A percentile compares a stretch with the other conserved stretches of the same genome.
Conservation (phyloP, 2,329 filamentous ascomycete species). For the Pestalotiopsis sp. region DNA sequence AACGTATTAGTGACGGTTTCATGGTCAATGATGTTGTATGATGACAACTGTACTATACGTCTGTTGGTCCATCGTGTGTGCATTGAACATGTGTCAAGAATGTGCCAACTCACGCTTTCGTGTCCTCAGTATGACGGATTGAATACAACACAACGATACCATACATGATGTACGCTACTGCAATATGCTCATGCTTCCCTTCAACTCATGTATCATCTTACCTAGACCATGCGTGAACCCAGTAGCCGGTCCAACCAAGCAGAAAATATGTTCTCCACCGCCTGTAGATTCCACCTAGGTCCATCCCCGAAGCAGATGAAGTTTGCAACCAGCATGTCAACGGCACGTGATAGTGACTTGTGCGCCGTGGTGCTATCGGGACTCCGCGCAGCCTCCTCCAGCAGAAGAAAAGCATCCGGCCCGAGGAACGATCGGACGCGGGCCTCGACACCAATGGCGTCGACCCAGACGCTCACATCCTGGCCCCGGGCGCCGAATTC, state of each 20-base stretch:
- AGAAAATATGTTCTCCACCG: conserved; percentile 7
- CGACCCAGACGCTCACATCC: conserved; percentile 22
- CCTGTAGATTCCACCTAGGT: conserved; percentile 24
- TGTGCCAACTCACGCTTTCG: too few species aligned
- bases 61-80: too few species aligned
- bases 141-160: too few species aligned
- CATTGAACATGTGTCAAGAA: too few species aligned
- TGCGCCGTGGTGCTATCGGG: conserved; percentile 11
- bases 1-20: too few species aligned
- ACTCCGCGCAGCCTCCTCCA: conserved; percentile 12
- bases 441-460: conserved; percentile 21
- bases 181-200: background rate
- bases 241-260: background rate
- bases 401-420: background rate
- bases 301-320: conserved; percentile 30
- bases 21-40: too few species aligned
- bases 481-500: conserved; percentile 19
- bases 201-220: background rate
- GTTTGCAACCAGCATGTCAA: conserved; percentile 23
- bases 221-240: background rate
- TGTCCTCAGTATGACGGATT: too few species aligned
- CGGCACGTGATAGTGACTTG: conserved; percentile 10
- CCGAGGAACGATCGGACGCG: conserved; percentile 9
- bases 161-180: background rate
- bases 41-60: too few species aligned